Evolutionary conservation across 2,329 filamentous ascomycete genomes (phyloP), one percentile per base, ranked within the genome.

Genomic region (Pseudogymnoascus sp.): DNA sequence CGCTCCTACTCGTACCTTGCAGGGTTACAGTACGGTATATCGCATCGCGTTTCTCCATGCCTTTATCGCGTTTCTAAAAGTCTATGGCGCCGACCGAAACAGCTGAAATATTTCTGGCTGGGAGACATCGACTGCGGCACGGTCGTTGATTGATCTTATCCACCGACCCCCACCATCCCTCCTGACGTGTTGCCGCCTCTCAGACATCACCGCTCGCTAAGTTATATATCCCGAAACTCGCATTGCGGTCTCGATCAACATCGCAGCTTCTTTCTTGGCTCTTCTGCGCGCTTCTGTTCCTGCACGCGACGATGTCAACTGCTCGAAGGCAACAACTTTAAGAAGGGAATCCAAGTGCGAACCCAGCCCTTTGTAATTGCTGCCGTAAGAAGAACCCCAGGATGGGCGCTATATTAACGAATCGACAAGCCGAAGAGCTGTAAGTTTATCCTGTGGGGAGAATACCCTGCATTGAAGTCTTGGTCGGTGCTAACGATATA

Each of bases 11-110:
- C 27, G 44, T 55, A 55, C 48, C 48, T 55, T 15, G 48, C 48
- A 55, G 48, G 48, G 48, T 55, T 55, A 55, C 48, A 55, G 48
- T 55, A 55, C 48, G 48, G 48, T 55, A 55, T 51, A 51, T 55
- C 48, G 29, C 29, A 55, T 55, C 48, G 29, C 48, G 48, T 55
- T 55, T 55, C 29, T 21, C 29, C 48, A 55, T 33, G 10, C 9
- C 21, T 17, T 10, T 55, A 17, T 55, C 48, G 48, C 48, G 48
- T 55, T 33, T 55, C 5, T 55, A 55, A 21, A 17, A 55, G n/a
- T 55, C 2, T 8, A 55, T 55, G n/a, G 29, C 29, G 48, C 48
- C 29, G 48, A 8, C 48, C 29, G 48, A 33, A 55, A 55, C 29
- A 33, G 17, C n/a, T 55, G 29, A 33, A 33, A 33, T 55, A 55